A percentile compares a stretch with the other conserved stretches of the same genome.
These are phyloP conservation scores for Candida pseudoglaebosa DNA, from an alignment of 805 yeast genomes.

Conservation along the genomic window DNA sequence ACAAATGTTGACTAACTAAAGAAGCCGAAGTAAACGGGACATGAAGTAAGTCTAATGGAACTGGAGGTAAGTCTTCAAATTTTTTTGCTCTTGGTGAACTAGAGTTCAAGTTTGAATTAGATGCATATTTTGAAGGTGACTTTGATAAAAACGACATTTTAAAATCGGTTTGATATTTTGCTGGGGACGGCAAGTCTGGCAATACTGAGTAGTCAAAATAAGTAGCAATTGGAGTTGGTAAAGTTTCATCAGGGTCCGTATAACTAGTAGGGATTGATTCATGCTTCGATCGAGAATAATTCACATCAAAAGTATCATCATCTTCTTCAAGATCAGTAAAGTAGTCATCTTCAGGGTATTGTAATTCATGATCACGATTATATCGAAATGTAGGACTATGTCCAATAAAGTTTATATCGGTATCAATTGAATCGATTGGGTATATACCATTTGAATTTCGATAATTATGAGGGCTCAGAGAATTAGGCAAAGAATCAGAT, in stretches of 20 bases:
- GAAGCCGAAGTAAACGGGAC: conserved; percentile 54
- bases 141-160: conserved; percentile 6
- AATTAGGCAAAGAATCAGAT: background rate
- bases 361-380: background rate
- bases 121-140: conserved; percentile 13
- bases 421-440: background rate
- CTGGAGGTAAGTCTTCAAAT: conserved; percentile 35
- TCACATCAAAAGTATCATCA: conserved; percentile 4
- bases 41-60: conserved; percentile 48
- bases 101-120: background rate
- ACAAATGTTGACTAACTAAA: conserved; percentile 45
- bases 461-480: background rate
- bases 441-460: background rate
- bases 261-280: conserved; percentile 11
- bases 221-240: conserved; percentile 17
- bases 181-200: conserved; percentile 30
- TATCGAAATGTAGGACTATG: conserved; percentile 2
- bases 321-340: conserved; percentile 1
- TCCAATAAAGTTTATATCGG: background rate
- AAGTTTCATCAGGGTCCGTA: background rate
- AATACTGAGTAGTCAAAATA: conserved; percentile 33
- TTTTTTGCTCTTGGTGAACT: conserved; percentile 8
- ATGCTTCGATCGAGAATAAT: conserved; percentile 10
- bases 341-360: conserved; percentile 5
- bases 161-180: conserved; percentile 19